phyloP scores from a whole-genome alignment of 495 filamentous ascomycete genomes.

The Podospora australis region DNA sequence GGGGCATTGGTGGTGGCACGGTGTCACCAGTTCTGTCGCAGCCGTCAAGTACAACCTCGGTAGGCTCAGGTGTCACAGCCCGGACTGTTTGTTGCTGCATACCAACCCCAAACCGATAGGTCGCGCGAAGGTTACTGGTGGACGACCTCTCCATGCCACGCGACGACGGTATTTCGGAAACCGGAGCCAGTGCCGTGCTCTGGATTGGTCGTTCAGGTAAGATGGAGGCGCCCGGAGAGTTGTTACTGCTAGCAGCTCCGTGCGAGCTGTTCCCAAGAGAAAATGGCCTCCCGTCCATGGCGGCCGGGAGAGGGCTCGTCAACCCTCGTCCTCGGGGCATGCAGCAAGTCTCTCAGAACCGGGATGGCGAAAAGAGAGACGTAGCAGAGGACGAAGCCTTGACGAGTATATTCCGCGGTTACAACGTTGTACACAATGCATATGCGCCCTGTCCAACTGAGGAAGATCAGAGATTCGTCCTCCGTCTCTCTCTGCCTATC shows the following conservation, averaged over 20 bases:
- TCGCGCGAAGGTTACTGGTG: constrained; percentile 20
- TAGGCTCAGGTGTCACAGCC: constrained; percentile 48
- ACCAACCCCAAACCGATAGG: constrained; percentile 16
- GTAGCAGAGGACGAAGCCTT: no score
- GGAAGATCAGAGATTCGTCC: no score
- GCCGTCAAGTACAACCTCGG: constrained; percentile 24
- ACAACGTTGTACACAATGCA: no score
- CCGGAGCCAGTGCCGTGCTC: constrained; percentile 13
- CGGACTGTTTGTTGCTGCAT: constrained; percentile 36
- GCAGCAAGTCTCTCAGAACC: no score
- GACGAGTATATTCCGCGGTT: no score
- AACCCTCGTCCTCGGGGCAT: constrained; percentile 12
- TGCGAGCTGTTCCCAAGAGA: constrained; percentile 4
- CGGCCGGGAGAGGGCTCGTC: constrained; percentile 17
- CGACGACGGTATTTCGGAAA: constrained; percentile 20
- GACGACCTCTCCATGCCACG: constrained; percentile 18
- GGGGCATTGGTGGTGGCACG: constrained; percentile 26
- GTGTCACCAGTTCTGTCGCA: constrained; percentile 17
- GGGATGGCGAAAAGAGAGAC: no score
- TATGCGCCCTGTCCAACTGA: no score
- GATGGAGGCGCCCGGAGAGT: constrained; percentile 5
- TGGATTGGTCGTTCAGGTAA: constrained; percentile 20
- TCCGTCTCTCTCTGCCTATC: no score
- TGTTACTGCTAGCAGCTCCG: background rate
- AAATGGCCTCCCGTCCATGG: constrained; percentile 22